These are phyloP conservation scores for Trichomonas vaginalis DNA, from an alignment of 208 protist species.

Conservation along the genomic window DNA sequence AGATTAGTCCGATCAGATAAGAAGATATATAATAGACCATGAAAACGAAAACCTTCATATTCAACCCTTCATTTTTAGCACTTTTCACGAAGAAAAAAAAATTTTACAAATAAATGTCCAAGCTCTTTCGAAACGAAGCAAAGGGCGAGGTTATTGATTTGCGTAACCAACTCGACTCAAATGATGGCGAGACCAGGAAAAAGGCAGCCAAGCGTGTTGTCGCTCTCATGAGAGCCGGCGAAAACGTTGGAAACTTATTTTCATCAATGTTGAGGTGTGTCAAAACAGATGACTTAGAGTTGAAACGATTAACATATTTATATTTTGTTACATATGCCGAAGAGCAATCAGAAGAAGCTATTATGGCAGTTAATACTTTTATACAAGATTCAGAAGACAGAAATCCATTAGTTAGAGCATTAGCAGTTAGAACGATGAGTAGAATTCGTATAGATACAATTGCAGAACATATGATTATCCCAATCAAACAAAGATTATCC, in stretches of 20 bases:
- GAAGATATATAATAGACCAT: no score
- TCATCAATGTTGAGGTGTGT: not conserved
- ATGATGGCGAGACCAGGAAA: not conserved
- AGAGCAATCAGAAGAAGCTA: not conserved
- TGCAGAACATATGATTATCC: not conserved
- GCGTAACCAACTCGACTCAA: not conserved
- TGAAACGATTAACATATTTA: not conserved
- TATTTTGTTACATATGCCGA: not conserved
- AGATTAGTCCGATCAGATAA: no score
- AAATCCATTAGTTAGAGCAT: not conserved
- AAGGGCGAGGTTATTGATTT: not conserved
- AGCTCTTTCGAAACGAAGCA: no score
- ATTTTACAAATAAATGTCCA: no score
- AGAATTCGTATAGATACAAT: not conserved
- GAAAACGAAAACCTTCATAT: no score
- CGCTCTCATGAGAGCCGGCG: not conserved
- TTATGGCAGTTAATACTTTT: constrained; percentile 5
- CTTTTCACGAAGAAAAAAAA: no score
- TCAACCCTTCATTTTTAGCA: no score
- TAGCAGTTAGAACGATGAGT: not conserved
- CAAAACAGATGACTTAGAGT: not conserved
- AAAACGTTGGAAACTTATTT: not conserved
- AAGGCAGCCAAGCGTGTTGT: not conserved
- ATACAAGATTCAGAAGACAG: not conserved
- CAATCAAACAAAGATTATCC: not conserved